phyloP scores from a whole-genome alignment of 169 alveolate species.

The Plasmodium falciparum region DNA sequence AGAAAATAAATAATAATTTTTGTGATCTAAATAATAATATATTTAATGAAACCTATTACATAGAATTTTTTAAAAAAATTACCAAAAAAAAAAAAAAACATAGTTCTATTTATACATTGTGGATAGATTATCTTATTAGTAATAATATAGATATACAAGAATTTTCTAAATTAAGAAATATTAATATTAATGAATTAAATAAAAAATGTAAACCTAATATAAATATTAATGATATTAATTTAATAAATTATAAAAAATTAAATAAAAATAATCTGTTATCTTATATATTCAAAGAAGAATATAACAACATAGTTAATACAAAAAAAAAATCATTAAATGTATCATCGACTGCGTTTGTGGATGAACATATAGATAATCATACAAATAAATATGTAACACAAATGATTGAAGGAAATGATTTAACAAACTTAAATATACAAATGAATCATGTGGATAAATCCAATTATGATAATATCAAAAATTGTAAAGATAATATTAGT shows the following conservation, averaged over 20 bases:
- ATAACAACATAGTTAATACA: conserved; percentile 1
- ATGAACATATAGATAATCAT: background rate
- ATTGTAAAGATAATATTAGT: background rate
- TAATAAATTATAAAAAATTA: conserved; percentile 11
- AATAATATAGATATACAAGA: conserved; percentile 9
- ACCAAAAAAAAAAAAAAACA: conserved; percentile 56
- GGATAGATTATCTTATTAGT: conserved; percentile 33
- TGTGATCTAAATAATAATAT: conserved; percentile 7
- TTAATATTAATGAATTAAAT: conserved; percentile 17
- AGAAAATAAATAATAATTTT: conserved; percentile 3
- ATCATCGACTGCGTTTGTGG: no score
- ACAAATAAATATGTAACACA: no score
- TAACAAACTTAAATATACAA: no score
- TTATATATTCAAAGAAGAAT: conserved; percentile 39
- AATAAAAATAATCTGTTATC: conserved; percentile 18
- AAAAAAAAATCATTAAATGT: background rate
- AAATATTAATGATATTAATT: background rate
- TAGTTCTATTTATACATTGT: conserved; percentile 16
- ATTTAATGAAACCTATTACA: conserved; percentile 7
- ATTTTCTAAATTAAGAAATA: conserved; percentile 24
- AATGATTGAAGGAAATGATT: no score
- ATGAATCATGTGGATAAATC: background rate
- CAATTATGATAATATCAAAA: background rate
- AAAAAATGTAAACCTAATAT: conserved; percentile 3
- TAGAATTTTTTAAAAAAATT: conserved; percentile 34